A percentile compares a stretch with the other conserved stretches of the same genome.
Conservation (phyloP, 2,329 filamentous ascomycete genomes). For the Geoglossum cookeanum region DNA sequence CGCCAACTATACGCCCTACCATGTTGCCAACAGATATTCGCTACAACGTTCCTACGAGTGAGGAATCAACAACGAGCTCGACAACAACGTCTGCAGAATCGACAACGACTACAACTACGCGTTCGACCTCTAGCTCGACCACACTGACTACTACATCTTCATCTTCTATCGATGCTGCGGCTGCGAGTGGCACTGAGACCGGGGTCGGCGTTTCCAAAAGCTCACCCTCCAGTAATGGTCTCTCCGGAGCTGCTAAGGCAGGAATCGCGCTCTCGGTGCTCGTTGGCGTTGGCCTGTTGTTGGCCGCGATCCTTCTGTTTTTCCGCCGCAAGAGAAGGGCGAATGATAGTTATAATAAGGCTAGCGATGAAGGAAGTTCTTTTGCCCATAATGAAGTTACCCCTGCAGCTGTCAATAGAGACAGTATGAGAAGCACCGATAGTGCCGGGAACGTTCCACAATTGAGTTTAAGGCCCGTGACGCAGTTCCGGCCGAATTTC, state of each 20-base stretch:
- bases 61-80: too few relatives aligned
- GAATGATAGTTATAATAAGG: constrained; percentile 27
- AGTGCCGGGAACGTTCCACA: constrained; percentile 43
- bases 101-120: constrained; percentile 3
- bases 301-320: constrained; percentile 50
- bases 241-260: constrained; percentile 40
- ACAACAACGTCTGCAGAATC: not conserved
- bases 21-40: not conserved
- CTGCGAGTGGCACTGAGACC: constrained; percentile 2
- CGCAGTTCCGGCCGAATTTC: constrained; percentile 60
- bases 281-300: constrained; percentile 44
- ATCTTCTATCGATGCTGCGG: constrained; percentile 7
- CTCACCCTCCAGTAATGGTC: constrained; percentile 17
- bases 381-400: constrained; percentile 10
- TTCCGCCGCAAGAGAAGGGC: constrained; percentile 54
- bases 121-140: not conserved
- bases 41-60: too few relatives aligned
- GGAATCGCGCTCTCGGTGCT: constrained; percentile 74
- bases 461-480: constrained; percentile 67
- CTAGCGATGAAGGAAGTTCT: constrained; percentile 44
- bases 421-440: constrained; percentile 10
- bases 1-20: not conserved
- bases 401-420: not conserved
- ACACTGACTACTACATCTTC: constrained; percentile 2
- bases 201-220: constrained; percentile 6